These are phyloP conservation scores for Polytolypa hystricis DNA, from an alignment of 2,329 filamentous ascomycete species.

Conservation along the genomic window DNA sequence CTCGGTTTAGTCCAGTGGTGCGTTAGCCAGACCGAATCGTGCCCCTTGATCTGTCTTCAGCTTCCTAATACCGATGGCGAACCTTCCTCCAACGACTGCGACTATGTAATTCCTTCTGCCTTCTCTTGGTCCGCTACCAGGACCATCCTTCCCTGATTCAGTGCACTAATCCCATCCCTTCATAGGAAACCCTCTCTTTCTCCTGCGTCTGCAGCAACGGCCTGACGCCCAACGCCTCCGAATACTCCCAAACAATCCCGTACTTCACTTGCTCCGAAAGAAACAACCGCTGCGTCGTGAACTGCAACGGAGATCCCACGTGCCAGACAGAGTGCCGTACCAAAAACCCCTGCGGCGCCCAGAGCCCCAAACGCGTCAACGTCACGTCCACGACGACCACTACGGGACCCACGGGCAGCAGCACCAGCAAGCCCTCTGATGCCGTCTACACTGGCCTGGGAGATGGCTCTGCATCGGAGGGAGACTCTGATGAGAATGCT, in stretches of 20 bases:
- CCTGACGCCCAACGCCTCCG: constrained; percentile 45
- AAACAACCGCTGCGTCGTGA: constrained; percentile 44
- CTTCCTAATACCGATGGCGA: constrained; percentile 23
- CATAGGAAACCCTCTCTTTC: constrained; percentile 39
- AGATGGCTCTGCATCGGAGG: constrained; percentile 24
- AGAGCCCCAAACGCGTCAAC: constrained; percentile 45
- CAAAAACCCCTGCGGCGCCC: constrained; percentile 51
- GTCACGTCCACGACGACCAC: constrained; percentile 31
- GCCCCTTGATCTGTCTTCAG: constrained; percentile 37
- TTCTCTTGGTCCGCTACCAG: background rate
- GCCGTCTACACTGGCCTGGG: constrained; percentile 37
- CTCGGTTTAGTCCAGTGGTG: constrained; percentile 32
- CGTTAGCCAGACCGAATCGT: constrained; percentile 29
- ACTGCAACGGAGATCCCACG: constrained; percentile 37
- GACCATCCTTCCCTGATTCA: background rate
- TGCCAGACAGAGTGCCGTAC: constrained; percentile 43
- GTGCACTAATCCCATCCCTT: background rate
- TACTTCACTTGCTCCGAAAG: constrained; percentile 50
- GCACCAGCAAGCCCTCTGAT: constrained; percentile 22
- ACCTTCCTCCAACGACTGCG: constrained; percentile 30
- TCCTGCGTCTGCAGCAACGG: constrained; percentile 46
- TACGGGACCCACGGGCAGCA: constrained; percentile 24
- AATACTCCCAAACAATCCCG: constrained; percentile 53
- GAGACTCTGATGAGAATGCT: constrained; percentile 22
- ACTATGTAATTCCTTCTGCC: constrained; percentile 19